Conservation (phyloP, 225 moss, liverwort and hornwort genomes). For the Neckera pumila region DNA sequence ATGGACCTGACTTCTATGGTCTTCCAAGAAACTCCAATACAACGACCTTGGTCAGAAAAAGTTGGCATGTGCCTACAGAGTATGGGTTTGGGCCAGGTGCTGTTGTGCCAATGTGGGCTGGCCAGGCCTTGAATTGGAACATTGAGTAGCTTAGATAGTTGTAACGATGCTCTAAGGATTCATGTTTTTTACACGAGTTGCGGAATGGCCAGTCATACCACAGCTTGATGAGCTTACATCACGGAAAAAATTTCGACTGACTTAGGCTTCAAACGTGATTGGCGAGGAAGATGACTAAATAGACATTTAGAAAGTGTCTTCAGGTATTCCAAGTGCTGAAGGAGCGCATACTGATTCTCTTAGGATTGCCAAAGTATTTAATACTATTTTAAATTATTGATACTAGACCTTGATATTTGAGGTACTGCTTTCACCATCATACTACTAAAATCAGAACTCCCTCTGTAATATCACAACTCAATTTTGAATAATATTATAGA, state of each 20-base stretch:
- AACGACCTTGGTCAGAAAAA: constrained; percentile 27
- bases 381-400: background rate
- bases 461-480: no score
- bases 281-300: background rate
- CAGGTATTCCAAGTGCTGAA: background rate
- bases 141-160: constrained; percentile 3
- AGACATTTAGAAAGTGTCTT: background rate
- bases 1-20: constrained; percentile 82
- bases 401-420: background rate
- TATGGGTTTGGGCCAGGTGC: constrained; percentile 73
- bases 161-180: background rate
- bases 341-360: background rate
- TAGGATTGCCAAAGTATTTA: background rate
- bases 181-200: background rate
- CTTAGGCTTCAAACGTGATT: no score
- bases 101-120: constrained; percentile 89
- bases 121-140: constrained; percentile 71
- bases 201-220: background rate
- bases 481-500: no score
- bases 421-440: background rate
- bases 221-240: background rate
- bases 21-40: constrained; percentile 67
- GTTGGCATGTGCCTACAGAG: constrained; percentile 54
- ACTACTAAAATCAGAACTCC: no score
- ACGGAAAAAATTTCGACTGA: background rate